These are phyloP conservation scores for Monosporozyma unispora DNA, from an alignment of 805 yeast genomes.

Conservation along the genomic window DNA sequence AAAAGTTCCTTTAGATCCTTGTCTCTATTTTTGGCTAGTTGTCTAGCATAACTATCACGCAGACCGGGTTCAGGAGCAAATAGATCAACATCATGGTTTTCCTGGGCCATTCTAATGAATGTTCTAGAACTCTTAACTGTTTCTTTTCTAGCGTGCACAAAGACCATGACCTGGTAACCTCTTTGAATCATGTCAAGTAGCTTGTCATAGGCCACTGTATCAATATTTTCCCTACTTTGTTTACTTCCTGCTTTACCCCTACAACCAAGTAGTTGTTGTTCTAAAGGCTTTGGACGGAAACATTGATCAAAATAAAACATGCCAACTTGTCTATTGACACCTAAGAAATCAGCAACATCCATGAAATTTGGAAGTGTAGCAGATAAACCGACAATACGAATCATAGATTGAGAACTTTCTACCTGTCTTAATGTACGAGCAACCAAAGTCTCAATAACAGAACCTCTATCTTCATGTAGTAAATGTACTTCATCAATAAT, in stretches of 20 bases:
- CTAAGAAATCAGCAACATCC: conserved; percentile 91
- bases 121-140: conserved; percentile 75
- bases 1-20: conserved; percentile 77
- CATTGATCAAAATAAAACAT: conserved; percentile 91
- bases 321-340: conserved; percentile 83
- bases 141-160: conserved; percentile 92
- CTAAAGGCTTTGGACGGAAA: conserved; percentile 87
- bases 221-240: conserved; percentile 61
- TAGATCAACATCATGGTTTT: conserved; percentile 43
- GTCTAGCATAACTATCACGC: conserved; percentile 42
- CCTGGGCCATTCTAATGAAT: conserved; percentile 59
- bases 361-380: conserved; percentile 88
- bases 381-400: conserved; percentile 85
- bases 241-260: conserved; percentile 75
- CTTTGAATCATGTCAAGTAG: conserved; percentile 52
- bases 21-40: conserved; percentile 61
- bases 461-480: conserved; percentile 95
- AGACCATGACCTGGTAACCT: conserved; percentile 91
- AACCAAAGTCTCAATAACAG: conserved; percentile 90
- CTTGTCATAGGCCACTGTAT: conserved; percentile 67
- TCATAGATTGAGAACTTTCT: conserved; percentile 88
- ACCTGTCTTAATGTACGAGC: conserved; percentile 93
- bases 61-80: conserved; percentile 28
- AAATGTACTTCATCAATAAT: conserved; percentile 96
- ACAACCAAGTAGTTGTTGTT: conserved; percentile 82